Base-by-base conservation (phyloP, 371 early-diverging fungal genomes). In the Parasitella parasitica region DNA sequence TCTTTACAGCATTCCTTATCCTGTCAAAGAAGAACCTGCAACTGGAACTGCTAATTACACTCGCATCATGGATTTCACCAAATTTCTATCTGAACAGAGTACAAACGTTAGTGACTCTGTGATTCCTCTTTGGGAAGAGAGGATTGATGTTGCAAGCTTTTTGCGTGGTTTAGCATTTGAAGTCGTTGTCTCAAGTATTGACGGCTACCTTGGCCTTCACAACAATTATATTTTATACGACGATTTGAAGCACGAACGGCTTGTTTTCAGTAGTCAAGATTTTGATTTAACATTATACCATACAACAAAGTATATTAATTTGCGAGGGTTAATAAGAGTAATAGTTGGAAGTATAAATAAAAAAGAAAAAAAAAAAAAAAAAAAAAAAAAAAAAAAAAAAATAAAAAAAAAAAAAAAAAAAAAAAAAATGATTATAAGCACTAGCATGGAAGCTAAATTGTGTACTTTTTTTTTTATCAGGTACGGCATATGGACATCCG, bases 171-270 rank as follows among this genome's bases (percentile, higher is more conserved):
- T 66, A 13, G 66, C 66, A 15, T 36, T 60, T 13, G 66, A 66
- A 35, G 34, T 66, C n/a, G 12, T 66, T 9, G 43, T 43, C 1
- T 50, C 52, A 1, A 41, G 50, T 41, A 54, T 61, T 41, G 76
- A 76, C 41, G 71, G 63, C 5, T 71, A 73, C 46, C 53, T 69
- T 1, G 49, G 60, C 20, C 69, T 71, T 37, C 58, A 61, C 8
- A 62, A 76, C 12, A 76, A 76, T 28, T 76, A 68, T 26, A 71
- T 70, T 28, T 18, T 76, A 22, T 76, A 76, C 48, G 62, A 72
- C 3, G 48, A 69, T 27, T 55, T 59, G 11, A 26, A 30, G 6
- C 34, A 37, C 9, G 57, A 52, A 9, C 43, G 57, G 3, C 57
- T 70, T 30, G 52, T 67, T 18, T 73, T 54, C 35, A 67, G 69